phyloP scores from a whole-genome alignment of 1,284 basidiomycete species.

The Filobasidium uniguttulatum region DNA sequence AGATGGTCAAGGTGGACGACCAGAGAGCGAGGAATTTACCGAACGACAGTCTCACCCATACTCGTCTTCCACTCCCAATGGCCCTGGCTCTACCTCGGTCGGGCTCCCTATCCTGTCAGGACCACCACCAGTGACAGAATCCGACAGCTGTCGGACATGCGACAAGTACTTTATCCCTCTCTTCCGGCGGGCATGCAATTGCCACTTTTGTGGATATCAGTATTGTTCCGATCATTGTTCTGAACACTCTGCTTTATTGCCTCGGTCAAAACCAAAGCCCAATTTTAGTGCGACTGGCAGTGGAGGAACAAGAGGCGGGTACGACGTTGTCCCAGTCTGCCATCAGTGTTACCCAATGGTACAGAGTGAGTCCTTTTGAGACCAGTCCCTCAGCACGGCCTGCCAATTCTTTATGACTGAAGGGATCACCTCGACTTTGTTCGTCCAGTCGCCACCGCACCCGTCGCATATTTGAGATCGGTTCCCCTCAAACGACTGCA shows the following conservation, averaged over 20 bases:
- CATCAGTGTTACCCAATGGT: slow-evolving; percentile 29
- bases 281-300: slow-evolving; percentile 3
- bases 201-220: slow-evolving; percentile 35
- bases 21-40: too few relatives aligned
- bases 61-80: too few relatives aligned
- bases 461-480: slow-evolving; percentile 23
- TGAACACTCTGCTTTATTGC: slow-evolving; percentile 33
- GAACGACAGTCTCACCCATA: too few relatives aligned
- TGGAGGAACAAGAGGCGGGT: slow-evolving; percentile 21
- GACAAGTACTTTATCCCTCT: slow-evolving; percentile 31
- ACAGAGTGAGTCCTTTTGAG: slow-evolving; percentile 25
- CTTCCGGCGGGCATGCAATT: slow-evolving; percentile 27
- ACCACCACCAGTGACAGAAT: slow-evolving; percentile 31
- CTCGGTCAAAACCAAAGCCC: slow-evolving; percentile 19
- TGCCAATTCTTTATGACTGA: not conserved
- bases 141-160: slow-evolving; percentile 31
- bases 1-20: too few relatives aligned
- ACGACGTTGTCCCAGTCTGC: slow-evolving; percentile 33
- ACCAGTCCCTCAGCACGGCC: not conserved
- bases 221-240: slow-evolving; percentile 33
- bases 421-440: not conserved
- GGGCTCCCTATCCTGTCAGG: slow-evolving; percentile 32
- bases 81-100: slow-evolving; percentile 1
- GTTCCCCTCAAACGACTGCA: slow-evolving; percentile 34
- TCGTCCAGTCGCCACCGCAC: slow-evolving; percentile 30